Percentiles rank a stretch among this genome's conserved stretches.
Conservation (phyloP, 371 early-diverging fungal species). For the Rhizopus delemar region DNA sequence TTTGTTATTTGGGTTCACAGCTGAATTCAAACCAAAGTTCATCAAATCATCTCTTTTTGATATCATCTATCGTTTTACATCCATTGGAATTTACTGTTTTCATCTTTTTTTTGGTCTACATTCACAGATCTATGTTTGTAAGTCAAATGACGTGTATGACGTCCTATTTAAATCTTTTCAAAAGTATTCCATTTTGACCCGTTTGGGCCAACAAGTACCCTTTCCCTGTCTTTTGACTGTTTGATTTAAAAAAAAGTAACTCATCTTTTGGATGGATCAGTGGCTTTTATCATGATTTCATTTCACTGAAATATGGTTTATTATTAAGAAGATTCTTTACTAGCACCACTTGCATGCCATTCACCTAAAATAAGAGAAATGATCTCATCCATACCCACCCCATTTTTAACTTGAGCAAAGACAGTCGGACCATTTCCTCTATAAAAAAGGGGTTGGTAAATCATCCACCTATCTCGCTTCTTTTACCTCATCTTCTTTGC, state of each 20-base stretch:
- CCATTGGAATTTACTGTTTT: no score
- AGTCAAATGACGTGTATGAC: no score
- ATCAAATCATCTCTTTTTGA: no score
- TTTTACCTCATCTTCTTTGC: conserved; percentile 81
- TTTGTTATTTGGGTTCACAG: not conserved
- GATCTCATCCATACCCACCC: conserved; percentile 81
- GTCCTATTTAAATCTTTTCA: no score
- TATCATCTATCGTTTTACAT: no score
- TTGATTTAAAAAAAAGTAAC: not conserved
- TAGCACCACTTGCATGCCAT: conserved; percentile 68
- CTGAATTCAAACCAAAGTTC: not conserved
- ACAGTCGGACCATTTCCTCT: conserved; percentile 77
- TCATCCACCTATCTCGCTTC: not conserved
- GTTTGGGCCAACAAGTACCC: no score
- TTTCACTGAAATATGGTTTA: not conserved
- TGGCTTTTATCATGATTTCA: not conserved
- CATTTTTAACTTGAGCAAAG: conserved; percentile 89
- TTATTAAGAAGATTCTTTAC: conserved; percentile 15
- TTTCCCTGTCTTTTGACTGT: no score
- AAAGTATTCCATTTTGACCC: no score
- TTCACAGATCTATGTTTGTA: no score
- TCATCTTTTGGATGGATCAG: not conserved
- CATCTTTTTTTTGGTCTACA: no score
- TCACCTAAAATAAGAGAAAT: conserved; percentile 78
- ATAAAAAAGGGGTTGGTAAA: conserved; percentile 6